These are phyloP conservation scores for Geotrichum phurueaensis DNA, from an alignment of 1,139 yeast genomes.

Conservation along the genomic window DNA sequence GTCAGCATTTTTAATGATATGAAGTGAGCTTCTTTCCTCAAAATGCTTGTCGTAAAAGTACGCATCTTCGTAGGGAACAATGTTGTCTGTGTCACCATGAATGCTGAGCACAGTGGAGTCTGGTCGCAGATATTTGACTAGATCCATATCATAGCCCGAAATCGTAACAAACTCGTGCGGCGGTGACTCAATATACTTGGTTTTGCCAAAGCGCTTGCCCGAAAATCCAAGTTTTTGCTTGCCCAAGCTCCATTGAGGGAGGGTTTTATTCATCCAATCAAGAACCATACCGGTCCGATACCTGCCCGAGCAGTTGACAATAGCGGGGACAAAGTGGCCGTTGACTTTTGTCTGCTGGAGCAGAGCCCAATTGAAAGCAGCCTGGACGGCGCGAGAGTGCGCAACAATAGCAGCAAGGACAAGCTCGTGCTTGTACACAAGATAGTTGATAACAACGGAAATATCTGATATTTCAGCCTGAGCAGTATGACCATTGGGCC, in stretches of 20 bases:
- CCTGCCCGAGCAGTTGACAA: constrained; percentile 71
- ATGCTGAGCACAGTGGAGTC: constrained; percentile 56
- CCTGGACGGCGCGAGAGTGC: constrained; percentile 77
- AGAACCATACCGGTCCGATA: constrained; percentile 34
- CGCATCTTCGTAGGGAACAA: constrained; percentile 62
- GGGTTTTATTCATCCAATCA: constrained; percentile 34
- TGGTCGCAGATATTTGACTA: constrained; percentile 38
- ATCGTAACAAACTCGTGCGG: constrained; percentile 50
- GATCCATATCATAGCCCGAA: constrained; percentile 46
- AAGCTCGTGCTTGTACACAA: constrained; percentile 32
- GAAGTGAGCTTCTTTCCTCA: constrained; percentile 51
- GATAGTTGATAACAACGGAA: constrained; percentile 40
- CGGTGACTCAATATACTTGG: constrained; percentile 41
- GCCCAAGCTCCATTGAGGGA: constrained; percentile 41
- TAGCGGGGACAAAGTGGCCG: constrained; percentile 48
- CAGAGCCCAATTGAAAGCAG: constrained; percentile 70
- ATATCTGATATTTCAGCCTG: constrained; percentile 65
- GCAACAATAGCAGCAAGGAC: constrained; percentile 49
- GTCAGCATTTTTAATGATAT: constrained; percentile 62
- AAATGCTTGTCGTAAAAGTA: constrained; percentile 53
- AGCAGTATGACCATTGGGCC: constrained; percentile 42
- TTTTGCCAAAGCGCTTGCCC: constrained; percentile 50
- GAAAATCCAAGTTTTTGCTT: constrained; percentile 28
- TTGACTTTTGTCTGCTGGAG: constrained; percentile 36
- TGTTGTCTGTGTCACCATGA: constrained; percentile 62